Conservation (phyloP, 352 stramenopile genomes). For the Globisporangium orthogonon region DNA sequence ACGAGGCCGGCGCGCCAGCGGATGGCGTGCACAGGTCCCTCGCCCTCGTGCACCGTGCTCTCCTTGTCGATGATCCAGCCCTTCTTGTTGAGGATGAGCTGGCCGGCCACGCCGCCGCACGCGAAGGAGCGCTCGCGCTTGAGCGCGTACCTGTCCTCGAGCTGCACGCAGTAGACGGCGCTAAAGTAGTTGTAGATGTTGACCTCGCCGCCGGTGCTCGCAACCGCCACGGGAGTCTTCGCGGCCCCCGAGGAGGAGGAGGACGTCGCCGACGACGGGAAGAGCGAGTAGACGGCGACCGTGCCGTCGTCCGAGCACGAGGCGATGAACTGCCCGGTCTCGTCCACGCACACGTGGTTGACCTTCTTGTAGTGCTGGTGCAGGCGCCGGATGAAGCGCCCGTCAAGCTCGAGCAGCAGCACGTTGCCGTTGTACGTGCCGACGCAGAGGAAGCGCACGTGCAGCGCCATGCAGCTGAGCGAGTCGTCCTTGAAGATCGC, state of each 20-base stretch:
- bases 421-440: conserved; percentile 81
- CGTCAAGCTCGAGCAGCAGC: conserved; percentile 70
- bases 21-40: conserved; percentile 75
- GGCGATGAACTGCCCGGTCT: conserved; percentile 78
- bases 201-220: conserved; percentile 71
- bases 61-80: conserved; percentile 88
- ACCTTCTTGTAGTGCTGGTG: conserved; percentile 88
- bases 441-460: conserved; percentile 73
- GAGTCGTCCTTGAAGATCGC: conserved; percentile 85
- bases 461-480: conserved; percentile 71
- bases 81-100: conserved; percentile 85
- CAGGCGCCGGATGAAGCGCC: conserved; percentile 67
- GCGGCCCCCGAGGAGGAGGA: conserved; percentile 10
- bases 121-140: conserved; percentile 80
- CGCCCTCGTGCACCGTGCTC: conserved; percentile 75
- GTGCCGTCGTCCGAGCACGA: conserved; percentile 84
- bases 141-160: conserved; percentile 73
- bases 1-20: conserved; percentile 74
- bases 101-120: conserved; percentile 66
- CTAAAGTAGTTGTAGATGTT: conserved; percentile 89
- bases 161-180: conserved; percentile 71
- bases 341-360: conserved; percentile 80
- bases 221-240: conserved; percentile 32
- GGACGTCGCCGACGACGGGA: conserved; percentile 24
- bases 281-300: conserved; percentile 73